Evolutionary conservation across 202 grass and related monocot species (phyloP).

Genomic region (Hordeum pubiflorum): DNA sequence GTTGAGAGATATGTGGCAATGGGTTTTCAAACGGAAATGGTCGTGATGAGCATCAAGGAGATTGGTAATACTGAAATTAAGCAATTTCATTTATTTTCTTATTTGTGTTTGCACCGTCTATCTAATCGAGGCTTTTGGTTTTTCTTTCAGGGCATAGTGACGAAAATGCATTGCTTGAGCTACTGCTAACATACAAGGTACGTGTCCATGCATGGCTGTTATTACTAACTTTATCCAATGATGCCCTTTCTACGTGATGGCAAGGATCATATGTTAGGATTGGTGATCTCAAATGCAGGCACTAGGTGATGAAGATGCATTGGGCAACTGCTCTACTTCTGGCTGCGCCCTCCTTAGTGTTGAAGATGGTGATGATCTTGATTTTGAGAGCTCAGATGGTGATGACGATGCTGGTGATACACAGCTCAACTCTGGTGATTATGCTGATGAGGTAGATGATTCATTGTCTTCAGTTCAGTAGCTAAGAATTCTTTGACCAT

Average conservation of each 20-base stretch:
- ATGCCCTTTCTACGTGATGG: background rate
- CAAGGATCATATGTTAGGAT: background rate
- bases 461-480: background rate
- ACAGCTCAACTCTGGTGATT: background rate
- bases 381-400: background rate
- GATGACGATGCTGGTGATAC: background rate
- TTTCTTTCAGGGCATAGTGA: background rate
- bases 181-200: background rate
- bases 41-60: background rate
- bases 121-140: background rate
- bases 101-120: background rate
- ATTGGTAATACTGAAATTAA: background rate
- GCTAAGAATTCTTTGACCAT: background rate
- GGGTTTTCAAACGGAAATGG: background rate
- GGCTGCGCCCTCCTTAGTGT: conserved; percentile 6
- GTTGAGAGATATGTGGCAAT: background rate
- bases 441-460: background rate
- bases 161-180: background rate
- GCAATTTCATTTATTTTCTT: background rate
- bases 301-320: conserved; percentile 34
- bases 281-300: background rate
- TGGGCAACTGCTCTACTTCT: conserved; percentile 18
- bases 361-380: background rate
- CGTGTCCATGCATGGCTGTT: background rate
- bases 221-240: background rate